phyloP scores from a whole-genome alignment of 75 land plant species.

The Cunninghamia lanceolata region DNA sequence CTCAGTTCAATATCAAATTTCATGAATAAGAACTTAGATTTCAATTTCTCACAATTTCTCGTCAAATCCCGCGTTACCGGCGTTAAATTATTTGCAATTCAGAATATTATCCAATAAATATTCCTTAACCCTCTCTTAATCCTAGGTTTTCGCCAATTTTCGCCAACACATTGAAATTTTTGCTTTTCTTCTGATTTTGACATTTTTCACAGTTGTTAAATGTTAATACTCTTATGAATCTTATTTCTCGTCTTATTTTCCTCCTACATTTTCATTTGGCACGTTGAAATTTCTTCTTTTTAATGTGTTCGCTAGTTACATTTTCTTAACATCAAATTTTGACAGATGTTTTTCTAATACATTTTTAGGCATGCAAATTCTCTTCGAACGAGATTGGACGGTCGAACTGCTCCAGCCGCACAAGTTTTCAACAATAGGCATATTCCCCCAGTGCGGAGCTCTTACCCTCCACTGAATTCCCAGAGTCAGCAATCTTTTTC shows the following conservation, averaged over 20 bases:
- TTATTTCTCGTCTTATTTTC: no score
- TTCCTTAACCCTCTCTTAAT: background rate
- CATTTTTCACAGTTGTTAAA: no score
- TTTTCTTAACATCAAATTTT: background rate
- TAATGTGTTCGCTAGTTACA: background rate
- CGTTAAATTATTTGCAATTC: background rate
- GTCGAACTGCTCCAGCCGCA: slow-evolving; percentile 6
- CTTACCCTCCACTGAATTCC: background rate
- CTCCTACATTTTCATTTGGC: no score
- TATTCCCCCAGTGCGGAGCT: slow-evolving; percentile 1
- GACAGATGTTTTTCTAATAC: background rate
- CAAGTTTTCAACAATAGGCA: slow-evolving; percentile 11
- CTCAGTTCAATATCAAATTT: background rate
- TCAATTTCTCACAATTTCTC: background rate
- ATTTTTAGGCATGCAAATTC: background rate
- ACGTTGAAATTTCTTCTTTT: background rate
- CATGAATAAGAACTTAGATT: no score
- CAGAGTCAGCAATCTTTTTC: slow-evolving; percentile 10
- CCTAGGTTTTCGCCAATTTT: background rate
- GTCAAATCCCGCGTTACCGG: background rate
- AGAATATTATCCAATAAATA: background rate
- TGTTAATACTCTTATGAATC: no score
- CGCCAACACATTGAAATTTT: no score
- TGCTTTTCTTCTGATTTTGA: no score
- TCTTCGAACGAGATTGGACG: slow-evolving; percentile 7